Evolutionary conservation across 164 flowering plant species (phyloP).

Genomic region (Brasenia schreberi): DNA sequence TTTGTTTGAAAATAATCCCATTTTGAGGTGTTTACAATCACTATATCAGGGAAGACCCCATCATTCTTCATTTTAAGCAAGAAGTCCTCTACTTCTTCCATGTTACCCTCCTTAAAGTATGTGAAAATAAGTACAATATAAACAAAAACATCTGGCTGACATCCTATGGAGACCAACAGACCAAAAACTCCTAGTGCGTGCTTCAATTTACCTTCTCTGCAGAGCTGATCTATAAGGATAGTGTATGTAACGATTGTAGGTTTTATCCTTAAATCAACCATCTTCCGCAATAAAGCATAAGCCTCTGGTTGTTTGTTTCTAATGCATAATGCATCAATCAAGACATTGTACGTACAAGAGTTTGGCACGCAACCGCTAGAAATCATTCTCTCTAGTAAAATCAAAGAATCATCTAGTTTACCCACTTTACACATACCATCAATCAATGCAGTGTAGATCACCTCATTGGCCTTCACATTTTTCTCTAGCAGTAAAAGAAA

Average conservation of each 20-base stretch:
- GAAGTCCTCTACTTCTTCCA: conserved; percentile 44
- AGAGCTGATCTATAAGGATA: too few relatives aligned
- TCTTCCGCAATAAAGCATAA: conserved; percentile 26
- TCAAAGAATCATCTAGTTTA: conserved; percentile 29
- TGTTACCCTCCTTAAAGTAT: conserved; percentile 30
- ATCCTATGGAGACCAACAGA: too few relatives aligned
- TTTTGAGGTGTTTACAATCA: conserved; percentile 34
- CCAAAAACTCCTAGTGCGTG: too few relatives aligned
- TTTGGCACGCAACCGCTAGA: conserved; percentile 39
- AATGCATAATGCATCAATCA: conserved; percentile 57
- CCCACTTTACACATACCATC: conserved; percentile 64
- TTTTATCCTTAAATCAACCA: conserved; percentile 32
- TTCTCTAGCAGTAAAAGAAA: too few relatives aligned
- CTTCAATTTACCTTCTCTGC: too few relatives aligned
- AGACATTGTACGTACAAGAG: conserved; percentile 40
- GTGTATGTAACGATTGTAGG: conserved; percentile 51
- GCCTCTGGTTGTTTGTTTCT: conserved; percentile 42
- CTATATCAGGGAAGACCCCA: conserved; percentile 39
- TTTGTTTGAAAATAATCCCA: too few relatives aligned
- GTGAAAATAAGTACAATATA: conserved; percentile 50
- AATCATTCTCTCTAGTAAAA: conserved; percentile 44
- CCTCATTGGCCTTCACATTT: conserved; percentile 50
- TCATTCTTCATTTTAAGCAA: conserved; percentile 42
- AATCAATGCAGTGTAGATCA: conserved; percentile 59
- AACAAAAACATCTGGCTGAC: too few relatives aligned